Evolutionary conservation across 495 filamentous ascomycete genomes (phyloP).

Genomic region (Stereocaulon alpinum): DNA sequence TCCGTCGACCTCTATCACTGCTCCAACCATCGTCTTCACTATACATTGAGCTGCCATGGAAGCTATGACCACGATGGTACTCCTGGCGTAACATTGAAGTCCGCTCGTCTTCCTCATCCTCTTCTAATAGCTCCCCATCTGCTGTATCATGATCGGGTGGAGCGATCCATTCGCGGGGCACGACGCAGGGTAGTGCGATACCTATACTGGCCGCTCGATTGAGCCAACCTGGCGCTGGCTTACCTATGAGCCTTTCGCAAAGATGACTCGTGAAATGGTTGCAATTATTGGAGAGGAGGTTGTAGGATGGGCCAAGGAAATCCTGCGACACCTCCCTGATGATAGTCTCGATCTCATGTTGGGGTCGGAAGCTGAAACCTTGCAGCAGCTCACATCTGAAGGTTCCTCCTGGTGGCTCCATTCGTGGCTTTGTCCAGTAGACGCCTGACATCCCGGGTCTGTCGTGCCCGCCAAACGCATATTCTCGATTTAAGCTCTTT

Average conservation of each 20-base stretch:
- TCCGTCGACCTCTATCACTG: slow-evolving; percentile 24
- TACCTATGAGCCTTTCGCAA: slow-evolving; percentile 52
- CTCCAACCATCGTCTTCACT: slow-evolving; percentile 23
- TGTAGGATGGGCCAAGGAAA: slow-evolving; percentile 63
- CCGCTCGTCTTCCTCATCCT: slow-evolving; percentile 42
- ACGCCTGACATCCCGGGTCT: slow-evolving; percentile 56
- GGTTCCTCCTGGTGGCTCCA: slow-evolving; percentile 60
- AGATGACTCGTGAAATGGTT: slow-evolving; percentile 71
- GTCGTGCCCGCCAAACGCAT: slow-evolving; percentile 75
- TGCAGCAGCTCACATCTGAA: slow-evolving; percentile 60
- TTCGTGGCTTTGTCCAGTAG: slow-evolving; percentile 61
- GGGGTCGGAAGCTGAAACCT: slow-evolving; percentile 54
- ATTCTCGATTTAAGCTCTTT: slow-evolving; percentile 49
- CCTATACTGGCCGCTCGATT: slow-evolving; percentile 74
- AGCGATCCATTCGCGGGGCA: slow-evolving; percentile 68
- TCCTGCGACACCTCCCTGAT: slow-evolving; percentile 53
- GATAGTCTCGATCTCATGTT: slow-evolving; percentile 54
- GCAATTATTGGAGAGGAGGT: slow-evolving; percentile 69
- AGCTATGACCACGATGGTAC: slow-evolving; percentile 18
- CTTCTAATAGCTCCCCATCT: slow-evolving; percentile 55
- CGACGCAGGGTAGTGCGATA: slow-evolving; percentile 64
- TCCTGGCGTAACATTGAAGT: slow-evolving; percentile 41
- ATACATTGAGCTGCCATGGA: not conserved
- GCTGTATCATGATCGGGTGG: slow-evolving; percentile 62
- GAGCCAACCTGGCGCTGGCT: slow-evolving; percentile 55